A percentile compares a stretch with the other conserved stretches of the same genome.
Evolutionary conservation across 2,329 filamentous ascomycete genomes (phyloP).

Genomic region (Alternaria gaisen): DNA sequence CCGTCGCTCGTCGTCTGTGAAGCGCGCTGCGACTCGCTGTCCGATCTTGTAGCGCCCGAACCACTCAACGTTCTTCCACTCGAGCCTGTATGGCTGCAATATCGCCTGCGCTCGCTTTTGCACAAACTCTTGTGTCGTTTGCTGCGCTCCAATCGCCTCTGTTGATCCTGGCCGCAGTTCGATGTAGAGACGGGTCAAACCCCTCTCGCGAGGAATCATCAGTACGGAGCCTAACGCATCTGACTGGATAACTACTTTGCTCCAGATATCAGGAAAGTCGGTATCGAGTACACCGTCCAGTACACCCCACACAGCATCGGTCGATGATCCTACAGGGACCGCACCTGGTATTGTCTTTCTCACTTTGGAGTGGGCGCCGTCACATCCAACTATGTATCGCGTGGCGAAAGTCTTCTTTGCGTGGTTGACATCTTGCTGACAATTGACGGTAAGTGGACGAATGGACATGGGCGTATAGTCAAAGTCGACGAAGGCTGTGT

Average conservation of each 20-base stretch:
- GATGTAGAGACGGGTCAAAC: constrained; percentile 72
- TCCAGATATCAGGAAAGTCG: constrained; percentile 79
- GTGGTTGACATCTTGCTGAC: constrained; percentile 50
- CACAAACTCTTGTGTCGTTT: constrained; percentile 70
- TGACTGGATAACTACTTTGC: constrained; percentile 74
- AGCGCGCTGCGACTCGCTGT: constrained; percentile 58
- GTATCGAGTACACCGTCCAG: constrained; percentile 75
- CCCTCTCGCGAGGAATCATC: constrained; percentile 77
- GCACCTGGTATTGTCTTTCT: constrained; percentile 66
- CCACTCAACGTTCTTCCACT: constrained; percentile 60
- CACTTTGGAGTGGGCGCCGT: constrained; percentile 76
- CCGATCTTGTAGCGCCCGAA: constrained; percentile 62
- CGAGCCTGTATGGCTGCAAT: constrained; percentile 56
- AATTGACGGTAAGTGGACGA: constrained; percentile 54
- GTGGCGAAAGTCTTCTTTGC: constrained; percentile 59
- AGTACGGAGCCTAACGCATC: constrained; percentile 73
- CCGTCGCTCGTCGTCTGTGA: constrained; percentile 52
- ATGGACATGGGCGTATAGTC: constrained; percentile 51
- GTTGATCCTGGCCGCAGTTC: constrained; percentile 53
- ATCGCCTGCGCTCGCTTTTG: constrained; percentile 68
- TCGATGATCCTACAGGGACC: constrained; percentile 58
- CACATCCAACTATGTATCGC: constrained; percentile 74
- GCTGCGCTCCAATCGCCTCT: constrained; percentile 42
- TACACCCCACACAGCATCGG: constrained; percentile 73
- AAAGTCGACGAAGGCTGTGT: constrained; percentile 67